These are phyloP conservation scores for Gonapodya sp. DNA, from an alignment of 192 early-diverging fungal species.

Conservation along the genomic window DNA sequence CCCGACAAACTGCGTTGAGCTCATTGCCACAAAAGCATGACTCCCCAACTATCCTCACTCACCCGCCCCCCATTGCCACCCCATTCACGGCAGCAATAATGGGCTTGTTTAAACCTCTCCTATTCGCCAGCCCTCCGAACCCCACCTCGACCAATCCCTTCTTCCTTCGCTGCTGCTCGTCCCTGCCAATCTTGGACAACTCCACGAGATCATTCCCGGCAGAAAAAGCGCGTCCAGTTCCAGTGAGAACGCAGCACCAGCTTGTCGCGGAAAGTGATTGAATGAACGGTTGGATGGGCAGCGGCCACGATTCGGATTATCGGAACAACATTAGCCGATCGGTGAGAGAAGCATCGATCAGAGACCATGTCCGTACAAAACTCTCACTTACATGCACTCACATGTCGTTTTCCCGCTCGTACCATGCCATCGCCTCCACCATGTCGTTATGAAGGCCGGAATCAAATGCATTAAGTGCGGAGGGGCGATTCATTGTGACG, in stretches of 20 bases:
- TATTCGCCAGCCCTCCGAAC: not conserved
- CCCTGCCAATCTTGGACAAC: not conserved
- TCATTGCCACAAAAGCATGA: not conserved
- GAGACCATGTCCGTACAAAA: no score
- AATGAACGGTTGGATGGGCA: no score
- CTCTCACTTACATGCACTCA: no score
- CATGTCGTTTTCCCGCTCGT: not conserved
- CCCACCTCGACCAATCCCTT: not conserved
- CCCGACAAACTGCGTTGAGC: not conserved
- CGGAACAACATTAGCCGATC: not conserved
- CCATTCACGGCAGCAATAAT: slow-evolving; percentile 9
- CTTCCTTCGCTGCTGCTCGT: not conserved
- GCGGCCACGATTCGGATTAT: not conserved
- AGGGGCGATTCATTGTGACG: not conserved
- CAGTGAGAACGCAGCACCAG: slow-evolving; percentile 5
- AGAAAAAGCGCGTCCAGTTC: not conserved
- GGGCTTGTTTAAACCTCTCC: slow-evolving; percentile 3
- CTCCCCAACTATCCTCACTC: not conserved
- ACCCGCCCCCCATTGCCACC: slow-evolving; percentile 2
- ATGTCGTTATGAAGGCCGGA: not conserved
- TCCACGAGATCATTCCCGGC: slow-evolving; percentile 8
- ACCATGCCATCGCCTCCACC: not conserved
- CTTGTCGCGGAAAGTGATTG: no score
- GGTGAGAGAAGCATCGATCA: not conserved
- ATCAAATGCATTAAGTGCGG: not conserved